Evolutionary conservation across 2,329 filamentous ascomycete species (phyloP).

Genomic region (Pestalotiopsis sp.): DNA sequence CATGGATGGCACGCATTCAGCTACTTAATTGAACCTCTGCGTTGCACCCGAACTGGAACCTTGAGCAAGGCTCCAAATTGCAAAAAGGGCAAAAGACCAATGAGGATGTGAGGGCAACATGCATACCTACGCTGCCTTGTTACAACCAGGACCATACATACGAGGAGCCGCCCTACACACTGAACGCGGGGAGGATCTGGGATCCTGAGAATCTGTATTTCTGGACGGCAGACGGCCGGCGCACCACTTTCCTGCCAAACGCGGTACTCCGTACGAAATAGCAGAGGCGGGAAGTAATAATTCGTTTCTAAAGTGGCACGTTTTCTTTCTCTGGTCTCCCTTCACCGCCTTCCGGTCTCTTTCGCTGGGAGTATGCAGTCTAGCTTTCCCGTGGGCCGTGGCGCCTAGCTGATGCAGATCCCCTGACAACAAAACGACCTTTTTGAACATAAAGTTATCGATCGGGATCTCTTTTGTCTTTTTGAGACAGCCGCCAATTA

Average conservation of each 20-base stretch:
- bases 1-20: conserved; percentile 4
- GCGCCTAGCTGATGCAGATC: background rate
- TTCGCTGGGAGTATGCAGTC: background rate
- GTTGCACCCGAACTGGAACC: conserved; percentile 1
- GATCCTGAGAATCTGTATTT: no score
- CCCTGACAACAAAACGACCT: background rate
- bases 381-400: background rate
- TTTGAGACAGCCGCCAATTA: background rate
- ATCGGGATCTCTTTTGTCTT: background rate
- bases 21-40: conserved; percentile 10
- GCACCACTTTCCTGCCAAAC: background rate
- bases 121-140: background rate
- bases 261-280: background rate
- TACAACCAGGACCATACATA: background rate
- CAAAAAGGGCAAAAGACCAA: background rate
- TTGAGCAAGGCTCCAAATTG: conserved; percentile 2
- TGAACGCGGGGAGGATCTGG: background rate
- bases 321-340: background rate
- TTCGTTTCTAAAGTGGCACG: background rate
- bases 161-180: background rate
- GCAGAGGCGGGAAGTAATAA: background rate
- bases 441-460: background rate
- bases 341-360: background rate
- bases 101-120: background rate
- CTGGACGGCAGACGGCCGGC: background rate